A percentile compares a stretch with the other conserved stretches of the same genome.
Evolutionary conservation across 805 yeast genomes (phyloP).

Genomic region (Soucietia sequanensis): DNA sequence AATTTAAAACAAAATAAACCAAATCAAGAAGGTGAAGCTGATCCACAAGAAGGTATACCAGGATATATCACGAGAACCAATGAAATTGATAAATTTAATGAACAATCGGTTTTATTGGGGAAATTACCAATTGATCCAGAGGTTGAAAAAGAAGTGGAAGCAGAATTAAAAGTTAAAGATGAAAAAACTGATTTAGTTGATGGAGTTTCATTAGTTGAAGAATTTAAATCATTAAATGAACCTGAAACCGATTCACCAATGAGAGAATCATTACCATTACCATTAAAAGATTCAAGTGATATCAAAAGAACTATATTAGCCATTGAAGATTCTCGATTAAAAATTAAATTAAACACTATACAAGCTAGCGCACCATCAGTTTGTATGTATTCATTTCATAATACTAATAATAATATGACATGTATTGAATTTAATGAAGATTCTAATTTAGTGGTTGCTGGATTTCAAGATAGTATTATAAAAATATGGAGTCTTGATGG

Average conservation of each 20-base stretch:
- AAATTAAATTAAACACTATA: slow-evolving; percentile 58
- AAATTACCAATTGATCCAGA: slow-evolving; percentile 84
- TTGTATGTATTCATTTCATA: slow-evolving; percentile 97
- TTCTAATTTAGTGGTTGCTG: slow-evolving; percentile 84
- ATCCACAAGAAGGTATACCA: slow-evolving; percentile 52
- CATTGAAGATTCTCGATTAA: slow-evolving; percentile 79
- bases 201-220: slow-evolving; percentile 39
- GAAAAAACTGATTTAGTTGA: slow-evolving; percentile 39
- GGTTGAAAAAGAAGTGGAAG: slow-evolving; percentile 76
- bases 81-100: slow-evolving; percentile 61
- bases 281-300: slow-evolving; percentile 77
- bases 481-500: slow-evolving; percentile 95
- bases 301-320: slow-evolving; percentile 73
- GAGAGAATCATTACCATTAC: slow-evolving; percentile 77
- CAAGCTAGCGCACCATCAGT: slow-evolving; percentile 90
- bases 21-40: slow-evolving; percentile 46
- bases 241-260: slow-evolving; percentile 66
- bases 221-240: slow-evolving; percentile 46
- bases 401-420: slow-evolving; percentile 87
- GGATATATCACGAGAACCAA: slow-evolving; percentile 41
- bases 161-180: slow-evolving; percentile 79
- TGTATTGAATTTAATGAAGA: slow-evolving; percentile 85
- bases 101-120: slow-evolving; percentile 76
- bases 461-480: slow-evolving; percentile 88
- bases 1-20: slow-evolving; percentile 25